Evolutionary conservation across 352 stramenopile genomes (phyloP).

Genomic region (Phytopythium ostracodes): DNA sequence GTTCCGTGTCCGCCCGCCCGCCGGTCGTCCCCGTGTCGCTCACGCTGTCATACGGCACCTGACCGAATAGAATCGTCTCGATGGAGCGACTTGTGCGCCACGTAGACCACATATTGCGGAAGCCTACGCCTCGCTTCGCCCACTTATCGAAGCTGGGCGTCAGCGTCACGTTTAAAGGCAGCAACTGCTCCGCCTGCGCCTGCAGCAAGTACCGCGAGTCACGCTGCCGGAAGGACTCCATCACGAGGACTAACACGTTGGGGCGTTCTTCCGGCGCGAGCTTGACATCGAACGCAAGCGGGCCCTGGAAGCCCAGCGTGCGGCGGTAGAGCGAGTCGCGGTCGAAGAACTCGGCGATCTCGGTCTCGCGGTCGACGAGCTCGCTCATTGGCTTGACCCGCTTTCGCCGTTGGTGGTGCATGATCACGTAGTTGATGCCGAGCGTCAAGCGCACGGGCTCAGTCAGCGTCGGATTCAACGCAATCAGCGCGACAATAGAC

Average conservation of each 20-base stretch:
- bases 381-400: conserved; percentile 21
- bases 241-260: conserved; percentile 61
- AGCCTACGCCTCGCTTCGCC: conserved; percentile 39
- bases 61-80: conserved; percentile 58
- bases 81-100: conserved; percentile 69
- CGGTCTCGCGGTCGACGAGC: conserved; percentile 45
- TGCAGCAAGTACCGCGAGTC: conserved; percentile 53
- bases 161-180: conserved; percentile 44
- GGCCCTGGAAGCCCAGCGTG: conserved; percentile 44
- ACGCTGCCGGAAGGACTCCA: conserved; percentile 61
- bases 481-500: conserved; percentile 51
- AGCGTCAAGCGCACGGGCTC: conserved; percentile 33
- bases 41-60: conserved; percentile 58
- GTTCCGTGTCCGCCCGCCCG: conserved; percentile 25
- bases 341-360: conserved; percentile 33
- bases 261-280: conserved; percentile 31
- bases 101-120: conserved; percentile 62
- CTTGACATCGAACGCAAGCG: conserved; percentile 48
- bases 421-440: conserved; percentile 20
- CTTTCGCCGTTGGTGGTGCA: conserved; percentile 2
- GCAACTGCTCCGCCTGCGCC: conserved; percentile 20
- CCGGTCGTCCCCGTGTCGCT: conserved; percentile 44
- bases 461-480: conserved; percentile 47
- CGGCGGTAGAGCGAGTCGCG: conserved; percentile 40
- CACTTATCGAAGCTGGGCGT: conserved; percentile 64